Conservation (phyloP, 257 asterid genomes). For the Nicotiana attenuata region DNA sequence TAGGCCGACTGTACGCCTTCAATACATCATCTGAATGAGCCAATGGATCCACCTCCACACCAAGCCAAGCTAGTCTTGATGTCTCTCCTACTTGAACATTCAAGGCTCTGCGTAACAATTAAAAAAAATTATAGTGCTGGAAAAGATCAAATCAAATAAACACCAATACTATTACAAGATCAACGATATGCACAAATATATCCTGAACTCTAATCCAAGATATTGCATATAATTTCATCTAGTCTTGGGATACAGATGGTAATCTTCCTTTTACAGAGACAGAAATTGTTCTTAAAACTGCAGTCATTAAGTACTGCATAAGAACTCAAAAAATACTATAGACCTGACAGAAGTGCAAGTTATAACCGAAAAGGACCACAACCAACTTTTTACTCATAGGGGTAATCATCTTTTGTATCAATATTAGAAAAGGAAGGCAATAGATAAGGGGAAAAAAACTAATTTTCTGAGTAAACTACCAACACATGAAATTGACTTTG, state of each 20-base stretch:
- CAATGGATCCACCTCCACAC: constrained; percentile 83
- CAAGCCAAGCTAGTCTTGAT: constrained; percentile 89
- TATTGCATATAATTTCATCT: background rate
- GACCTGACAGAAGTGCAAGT: background rate
- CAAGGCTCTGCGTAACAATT: constrained; percentile 47
- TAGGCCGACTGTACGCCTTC: constrained; percentile 79
- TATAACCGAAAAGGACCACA: background rate
- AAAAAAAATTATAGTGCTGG: background rate
- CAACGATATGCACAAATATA: background rate
- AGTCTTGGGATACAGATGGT: background rate
- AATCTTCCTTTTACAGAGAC: background rate
- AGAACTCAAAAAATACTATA: background rate
- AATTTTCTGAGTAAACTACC: background rate
- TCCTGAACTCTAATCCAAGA: background rate
- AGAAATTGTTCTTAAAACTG: background rate
- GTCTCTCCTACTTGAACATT: constrained; percentile 88
- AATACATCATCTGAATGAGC: constrained; percentile 69
- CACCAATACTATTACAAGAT: background rate
- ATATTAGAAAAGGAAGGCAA: background rate
- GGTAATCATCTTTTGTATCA: background rate
- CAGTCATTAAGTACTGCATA: background rate
- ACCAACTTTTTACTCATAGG: background rate
- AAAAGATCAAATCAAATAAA: background rate
- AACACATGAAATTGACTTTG: background rate
- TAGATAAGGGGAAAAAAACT: too few species aligned